Base-by-base conservation (phyloP, 805 yeast genomes). In the Candida chauliodis region DNA sequence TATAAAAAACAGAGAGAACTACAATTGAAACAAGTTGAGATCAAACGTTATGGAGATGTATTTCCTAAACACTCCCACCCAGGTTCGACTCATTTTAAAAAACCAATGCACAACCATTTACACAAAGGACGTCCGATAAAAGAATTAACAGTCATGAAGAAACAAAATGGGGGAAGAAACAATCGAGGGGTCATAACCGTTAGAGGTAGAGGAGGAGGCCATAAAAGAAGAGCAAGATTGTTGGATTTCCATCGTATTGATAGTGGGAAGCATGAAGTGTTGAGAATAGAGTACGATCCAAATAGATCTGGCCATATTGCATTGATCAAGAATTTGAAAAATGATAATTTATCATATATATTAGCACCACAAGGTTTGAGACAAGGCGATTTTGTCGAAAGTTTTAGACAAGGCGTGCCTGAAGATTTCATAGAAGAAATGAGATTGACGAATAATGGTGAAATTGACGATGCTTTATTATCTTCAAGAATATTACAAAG, bases 161-260 rank as follows among this genome's bases (percentile, higher is more conserved):
- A 78, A 41, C 75, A 78, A 40, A 78, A 80, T 34, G 84, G 95
- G 38, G 99, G 99, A 47, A 81, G 99, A 68, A 90, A 91, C 61
- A 72, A 84, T 61, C 70, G 84, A 3, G 99, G 99, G 49, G 75
- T 77, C 49, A 87, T 93, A 52, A 88, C 96, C 4, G 84, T 87
- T 33, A 79, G 99, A 58, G 96, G 93, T 61, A 79, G 95, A 61
- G 99, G 98, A 59, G 99, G 99, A 53, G 98, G 98, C 24, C 93
- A 85, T 59, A 86, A 85, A 61, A 81, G 91, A 55, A 79, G 99
- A 62, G 73, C 86, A 27, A 78, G 99, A 52, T 59, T 86, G 23
- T 74, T 93, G 16, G 99, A 93, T 62, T 81, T 81, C 53, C 66
- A 71, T 50, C 76, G 99, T 55, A 52, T 59, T 27, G 73, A 59